Conservation (phyloP, 2,329 filamentous ascomycete genomes). For the Penicillium brevicompactum region DNA sequence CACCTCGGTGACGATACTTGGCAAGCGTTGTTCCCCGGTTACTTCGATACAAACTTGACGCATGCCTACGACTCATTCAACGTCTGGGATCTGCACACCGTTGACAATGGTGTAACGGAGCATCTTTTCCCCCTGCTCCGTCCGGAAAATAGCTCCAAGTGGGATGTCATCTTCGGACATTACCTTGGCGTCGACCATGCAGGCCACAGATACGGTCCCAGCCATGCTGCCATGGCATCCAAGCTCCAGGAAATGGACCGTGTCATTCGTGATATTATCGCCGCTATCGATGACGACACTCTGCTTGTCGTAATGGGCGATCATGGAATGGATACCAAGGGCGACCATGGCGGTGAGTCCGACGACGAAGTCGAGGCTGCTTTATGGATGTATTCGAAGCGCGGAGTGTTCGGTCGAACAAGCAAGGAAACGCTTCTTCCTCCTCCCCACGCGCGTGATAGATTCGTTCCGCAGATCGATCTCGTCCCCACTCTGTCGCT, state of each 20-base stretch:
- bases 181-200: constrained; percentile 96
- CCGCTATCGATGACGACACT: constrained; percentile 77
- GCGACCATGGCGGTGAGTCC: constrained; percentile 97
- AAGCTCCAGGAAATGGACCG: constrained; percentile 91
- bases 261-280: constrained; percentile 72
- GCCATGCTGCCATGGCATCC: constrained; percentile 86
- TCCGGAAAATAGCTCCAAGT: constrained; percentile 65
- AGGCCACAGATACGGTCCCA: constrained; percentile 91
- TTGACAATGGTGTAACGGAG: constrained; percentile 91
- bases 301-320: constrained; percentile 97
- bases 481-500: constrained; percentile 89
- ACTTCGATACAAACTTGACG: constrained; percentile 86
- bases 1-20: constrained; percentile 98
- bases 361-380: constrained; percentile 94
- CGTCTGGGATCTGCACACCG: constrained; percentile 95
- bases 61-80: constrained; percentile 95
- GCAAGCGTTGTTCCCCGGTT: constrained; percentile 89
- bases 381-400: constrained; percentile 97
- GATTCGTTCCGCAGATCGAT: constrained; percentile 82
- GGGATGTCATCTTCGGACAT: constrained; percentile 95
- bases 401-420: constrained; percentile 77
- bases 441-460: constrained; percentile 70
- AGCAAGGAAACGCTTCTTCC: constrained; percentile 60
- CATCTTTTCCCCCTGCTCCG: constrained; percentile 79
- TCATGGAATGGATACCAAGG: constrained; percentile 96